phyloP scores from a whole-genome alignment of 1,284 basidiomycete species.

The Athelia psychrophila region DNA sequence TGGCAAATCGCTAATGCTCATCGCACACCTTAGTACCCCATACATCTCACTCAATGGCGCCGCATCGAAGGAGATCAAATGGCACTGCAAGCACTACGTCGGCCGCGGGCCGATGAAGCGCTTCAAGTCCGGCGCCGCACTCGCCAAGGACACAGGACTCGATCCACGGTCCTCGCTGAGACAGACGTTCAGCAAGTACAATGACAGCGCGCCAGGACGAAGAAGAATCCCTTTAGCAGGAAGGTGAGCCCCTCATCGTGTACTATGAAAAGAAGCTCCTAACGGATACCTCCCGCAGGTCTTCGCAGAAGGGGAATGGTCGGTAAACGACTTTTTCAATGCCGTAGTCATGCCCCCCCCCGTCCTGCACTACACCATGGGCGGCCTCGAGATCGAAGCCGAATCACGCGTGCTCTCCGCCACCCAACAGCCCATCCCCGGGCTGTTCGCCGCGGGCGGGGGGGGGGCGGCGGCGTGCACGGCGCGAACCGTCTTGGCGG shows the following conservation, averaged over 20 bases:
- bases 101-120: conserved; percentile 86
- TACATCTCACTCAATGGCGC: conserved; percentile 59
- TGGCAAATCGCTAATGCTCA: background rate
- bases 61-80: conserved; percentile 80
- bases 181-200: conserved; percentile 78
- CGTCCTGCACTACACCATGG: conserved; percentile 87
- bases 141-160: conserved; percentile 81
- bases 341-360: conserved; percentile 83
- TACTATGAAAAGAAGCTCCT: conserved; percentile 13
- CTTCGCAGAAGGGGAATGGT: conserved; percentile 65
- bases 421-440: conserved; percentile 61
- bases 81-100: conserved; percentile 84
- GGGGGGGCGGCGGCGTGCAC: conserved; percentile 88
- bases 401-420: conserved; percentile 67
- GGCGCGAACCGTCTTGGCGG: conserved; percentile 84
- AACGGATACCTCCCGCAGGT: conserved; percentile 39
- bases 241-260: conserved; percentile 10
- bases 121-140: conserved; percentile 66
- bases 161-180: conserved; percentile 58
- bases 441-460: conserved; percentile 82
- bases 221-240: conserved; percentile 35
- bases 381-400: conserved; percentile 80
- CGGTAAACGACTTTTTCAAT: conserved; percentile 69
- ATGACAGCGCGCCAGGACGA: conserved; percentile 56
- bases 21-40: background rate